Base-by-base conservation (phyloP, 805 yeast species). In the Yamadazyma insecticola region DNA sequence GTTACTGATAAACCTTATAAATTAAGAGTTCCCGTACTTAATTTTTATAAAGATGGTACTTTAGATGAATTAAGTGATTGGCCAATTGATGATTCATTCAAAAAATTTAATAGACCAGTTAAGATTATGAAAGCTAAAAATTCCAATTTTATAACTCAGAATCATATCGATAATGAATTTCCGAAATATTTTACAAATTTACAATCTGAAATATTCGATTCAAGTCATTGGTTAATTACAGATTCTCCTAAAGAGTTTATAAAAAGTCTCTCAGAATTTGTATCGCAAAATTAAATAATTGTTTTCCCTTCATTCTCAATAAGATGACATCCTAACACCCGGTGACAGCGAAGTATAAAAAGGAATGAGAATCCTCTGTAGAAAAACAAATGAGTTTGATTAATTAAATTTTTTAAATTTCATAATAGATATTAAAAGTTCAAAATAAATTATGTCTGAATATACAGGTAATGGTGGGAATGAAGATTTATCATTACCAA, bases 401-500 rank as follows among this genome's bases (percentile, higher is more conserved):
- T n/a, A n/a, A n/a, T n/a, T n/a, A 19, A 8, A 8, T 19, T 19
- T 19, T 11, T 8, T 19, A 19, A 19, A 19, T 19, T 19, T 19
- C 22, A 19, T 19, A 8, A 8, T 19, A 8, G 10, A 19, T 19
- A 19, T 8, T 8, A n/a, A n/a, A n/a, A n/a, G n/a, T n/a, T n/a
- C 28, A 12, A 9, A 12, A n/a, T n/a, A n/a, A n/a, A 32, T 8
- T 8, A 65, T 65, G 71, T 58, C 70, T 19, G 71, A 65, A 33
- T 65, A 61, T 36, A 48, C 60, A 10, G 51, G 54, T 13, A 48
- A 57, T 15, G 45, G 51, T 20, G 40, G 50, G 5, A 54, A 55
- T 12, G 72, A 65, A 33, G 71, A 64, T 44, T 53, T 65, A 34
- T 58, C 66, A 11, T 51, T 65, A 36, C 70, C 74, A 14, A 62